Base-by-base conservation (phyloP, 192 early-diverging fungal species). In the Coemansia sp. region DNA sequence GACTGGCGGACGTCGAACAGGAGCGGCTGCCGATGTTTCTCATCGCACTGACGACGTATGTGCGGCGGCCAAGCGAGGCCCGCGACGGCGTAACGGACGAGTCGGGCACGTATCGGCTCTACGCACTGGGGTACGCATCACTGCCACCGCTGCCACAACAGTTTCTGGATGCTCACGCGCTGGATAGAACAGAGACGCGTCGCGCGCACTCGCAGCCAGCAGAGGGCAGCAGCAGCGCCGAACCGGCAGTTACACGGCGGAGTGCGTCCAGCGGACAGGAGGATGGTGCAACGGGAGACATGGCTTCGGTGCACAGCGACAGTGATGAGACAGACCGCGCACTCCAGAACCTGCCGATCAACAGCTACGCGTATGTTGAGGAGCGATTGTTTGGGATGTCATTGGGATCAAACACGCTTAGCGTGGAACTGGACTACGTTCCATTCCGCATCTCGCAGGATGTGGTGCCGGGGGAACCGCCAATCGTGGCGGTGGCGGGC, bases 361-460 rank as follows among this genome's bases (percentile, higher is more conserved):
- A 81, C 62, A 65, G 62, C 38, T 81, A 71, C 49, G 72, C 78
- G 22, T 81, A 71, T 44, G 50, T 81, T 27, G 78, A 81, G 28
- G 78, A 81, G 78, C 71, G 78, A 18, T 34, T 74, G 49, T 74
- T 81, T 54, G 54, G 56, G 18, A 53, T 81, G 59, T 38, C 50
- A 1, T 65, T 68, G 27, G 41, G 21, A 51, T 58, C 56, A 3
- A 25, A 27, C 49, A 74, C 62, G 26, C 58, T 56, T 38, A 44
- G 62, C 0, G 25, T 71, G 38, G 72, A 74, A 19, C 68, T 81
- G 26, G 65, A 57, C 32, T 81, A 81, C 53, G 61, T 81, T 54
- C 78, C 78, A 22, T 81, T 71, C 65, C 64, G 78, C 18, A 81
- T 81, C 60, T 81, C 78, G 62, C 78, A 81, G 34, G 78, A 81